These are phyloP conservation scores for Apiotrichum veenhuisii DNA, from an alignment of 1,284 basidiomycete genomes.

Conservation along the genomic window DNA sequence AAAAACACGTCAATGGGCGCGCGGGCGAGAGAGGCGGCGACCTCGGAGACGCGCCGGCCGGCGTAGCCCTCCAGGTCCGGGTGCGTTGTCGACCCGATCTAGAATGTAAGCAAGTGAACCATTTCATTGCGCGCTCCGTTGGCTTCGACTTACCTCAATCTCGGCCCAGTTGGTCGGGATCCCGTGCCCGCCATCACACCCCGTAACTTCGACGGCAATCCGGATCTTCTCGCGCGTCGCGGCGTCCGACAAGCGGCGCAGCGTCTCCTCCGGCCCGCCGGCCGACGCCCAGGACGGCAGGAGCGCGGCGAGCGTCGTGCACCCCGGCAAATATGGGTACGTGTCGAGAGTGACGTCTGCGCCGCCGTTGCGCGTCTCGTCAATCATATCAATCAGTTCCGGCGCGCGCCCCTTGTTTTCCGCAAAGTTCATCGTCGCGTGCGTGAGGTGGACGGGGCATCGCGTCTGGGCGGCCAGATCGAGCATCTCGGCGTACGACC, in stretches of 20 bases:
- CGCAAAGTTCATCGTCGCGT: constrained; percentile 46
- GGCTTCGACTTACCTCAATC: constrained; percentile 44
- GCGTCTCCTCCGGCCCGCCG: constrained; percentile 39
- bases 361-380: constrained; percentile 26
- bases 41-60: constrained; percentile 26
- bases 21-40: constrained; percentile 14
- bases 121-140: too few relatives aligned
- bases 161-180: constrained; percentile 42
- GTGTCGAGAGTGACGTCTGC: constrained; percentile 44
- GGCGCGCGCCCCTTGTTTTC: constrained; percentile 41
- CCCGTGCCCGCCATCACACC: constrained; percentile 48
- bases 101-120: background rate
- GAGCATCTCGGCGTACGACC: constrained; percentile 45
- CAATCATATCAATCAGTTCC: constrained; percentile 36
- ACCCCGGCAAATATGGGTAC: constrained; percentile 47
- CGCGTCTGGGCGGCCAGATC: constrained; percentile 32
- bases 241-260: constrained; percentile 32
- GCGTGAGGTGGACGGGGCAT: constrained; percentile 45
- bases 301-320: constrained; percentile 43
- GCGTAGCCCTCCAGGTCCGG: constrained; percentile 23
- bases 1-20: constrained; percentile 37
- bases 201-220: constrained; percentile 36
- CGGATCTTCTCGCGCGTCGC: constrained; percentile 35
- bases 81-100: constrained; percentile 34
- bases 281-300: constrained; percentile 42